Evolutionary conservation across 2,329 filamentous ascomycete species (phyloP), one percentile per base, ranked within the genome.

Genomic region (Teratosphaeria viscida): DNA sequence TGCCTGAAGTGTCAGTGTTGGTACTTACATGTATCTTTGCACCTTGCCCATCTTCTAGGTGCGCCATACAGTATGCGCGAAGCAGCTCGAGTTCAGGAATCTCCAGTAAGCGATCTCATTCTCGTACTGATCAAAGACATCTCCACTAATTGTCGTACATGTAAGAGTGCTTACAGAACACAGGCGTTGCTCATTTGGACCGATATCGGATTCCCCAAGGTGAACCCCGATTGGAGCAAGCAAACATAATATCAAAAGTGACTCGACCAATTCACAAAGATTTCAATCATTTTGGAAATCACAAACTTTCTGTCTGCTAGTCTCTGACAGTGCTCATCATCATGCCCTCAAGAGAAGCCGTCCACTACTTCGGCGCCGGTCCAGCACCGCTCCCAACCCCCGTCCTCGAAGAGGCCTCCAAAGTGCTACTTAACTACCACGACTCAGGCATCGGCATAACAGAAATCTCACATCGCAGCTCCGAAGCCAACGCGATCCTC

Each of bases 361-460:
- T 94, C 72, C 82, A 86, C 65, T 94, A 95, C 76, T 96, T 95
- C 68, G 91, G 92, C 62, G 92, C 92, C 57, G 92, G 92, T 63
- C 92, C 92, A 55, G 91, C 92, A n/a, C 79, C 85, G 35, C 81
- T 97, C 19, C 92, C 92, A 27, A 95, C 89, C 12, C 76, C 83
- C 3, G 89, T 96, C 26, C 83, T 96, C 56, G 85, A 94, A 73
- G 81, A 79, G 53, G 91, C 90, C 56, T 85, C 90, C 1, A 74
- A 84, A 71, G 88, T 89, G 1, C 85, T 97, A 4, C 75, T 95
- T 64, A 88, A 96, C 79, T 95, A 85, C 78, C 79, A 92, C 54
- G 80, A 83, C 72, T 89, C 85, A 47, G 92, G 92, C 60, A 81
- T 96, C 58, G 91, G 91, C 57, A 82, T 96, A 52, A 90, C 89